These are phyloP conservation scores for Lactarius indigo DNA, from an alignment of 768 basidiomycete genomes.

Conservation along the genomic window DNA sequence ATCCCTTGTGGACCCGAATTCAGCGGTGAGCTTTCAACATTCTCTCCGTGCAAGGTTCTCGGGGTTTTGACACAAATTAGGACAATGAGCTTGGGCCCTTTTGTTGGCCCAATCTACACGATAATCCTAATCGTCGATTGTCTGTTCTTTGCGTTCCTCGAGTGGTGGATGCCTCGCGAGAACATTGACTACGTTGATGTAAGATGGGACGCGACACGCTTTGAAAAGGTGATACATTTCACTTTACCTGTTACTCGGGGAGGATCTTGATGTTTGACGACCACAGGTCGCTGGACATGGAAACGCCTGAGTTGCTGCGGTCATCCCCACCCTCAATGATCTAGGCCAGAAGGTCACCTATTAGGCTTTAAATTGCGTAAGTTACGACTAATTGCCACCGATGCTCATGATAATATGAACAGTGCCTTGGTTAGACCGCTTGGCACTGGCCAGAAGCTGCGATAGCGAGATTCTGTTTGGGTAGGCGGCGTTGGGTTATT, in stretches of 20 bases:
- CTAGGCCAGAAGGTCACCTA: neutral
- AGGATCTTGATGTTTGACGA: neutral
- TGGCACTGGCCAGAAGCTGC: neutral
- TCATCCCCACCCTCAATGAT: neutral
- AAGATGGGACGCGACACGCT: slow-evolving; percentile 51
- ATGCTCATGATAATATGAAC: neutral
- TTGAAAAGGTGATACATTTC: slow-evolving; percentile 32
- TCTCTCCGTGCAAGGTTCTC: neutral
- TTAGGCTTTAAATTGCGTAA: neutral
- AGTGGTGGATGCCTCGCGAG: slow-evolving; percentile 78
- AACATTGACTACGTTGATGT: slow-evolving; percentile 69
- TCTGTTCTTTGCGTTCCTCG: slow-evolving; percentile 79
- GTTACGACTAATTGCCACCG: neutral
- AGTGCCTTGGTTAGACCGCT: neutral
- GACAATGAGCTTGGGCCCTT: slow-evolving; percentile 73
- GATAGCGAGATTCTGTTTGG: neutral
- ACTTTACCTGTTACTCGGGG: neutral
- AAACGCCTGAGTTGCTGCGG: neutral
- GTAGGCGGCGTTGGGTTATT: neutral
- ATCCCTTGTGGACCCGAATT: slow-evolving; percentile 77
- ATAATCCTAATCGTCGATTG: slow-evolving; percentile 88
- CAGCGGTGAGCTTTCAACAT: slow-evolving; percentile 46
- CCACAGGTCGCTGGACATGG: slow-evolving; percentile 12
- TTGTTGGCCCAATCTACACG: slow-evolving; percentile 84
- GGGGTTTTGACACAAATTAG: slow-evolving; percentile 34